Base-by-base conservation (phyloP, 176 grass and related monocot species). In the Pharus latifolius region DNA sequence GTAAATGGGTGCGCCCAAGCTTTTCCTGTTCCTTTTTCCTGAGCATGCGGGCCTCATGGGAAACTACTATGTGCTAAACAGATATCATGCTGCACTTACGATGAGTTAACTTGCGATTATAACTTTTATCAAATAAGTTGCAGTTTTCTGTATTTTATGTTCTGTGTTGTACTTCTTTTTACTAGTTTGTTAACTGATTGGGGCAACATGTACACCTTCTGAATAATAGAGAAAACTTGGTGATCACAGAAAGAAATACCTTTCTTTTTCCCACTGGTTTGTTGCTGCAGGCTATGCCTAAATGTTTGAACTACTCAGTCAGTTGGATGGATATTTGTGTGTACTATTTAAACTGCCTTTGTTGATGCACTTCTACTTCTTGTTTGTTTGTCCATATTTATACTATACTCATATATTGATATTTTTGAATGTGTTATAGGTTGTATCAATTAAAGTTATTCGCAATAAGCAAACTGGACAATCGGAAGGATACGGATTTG, bases 401-500 rank as follows among this genome's bases (percentile, higher is more conserved):
- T 22, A 3, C 9, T 33, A 56, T 51, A 10, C 62, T 30, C 5
- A 72, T 24, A 29, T 46, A 65, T 60, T 61, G 15, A 79, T 18
- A 18, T 11, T 30, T 76, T 50, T 76, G 4, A 6, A 52, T 76
- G 6, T 18, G 1, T 4, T 81, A 16, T 49, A 86, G 83, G 83
- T 86, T 81, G 72, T 80, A 24, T 77, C 83, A 1, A 90, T 92
- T 59, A 98, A 98, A 75, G 87, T 98, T 61, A 93, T 98, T 53
- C 87, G 94, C 49, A 98, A 98, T 57, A 98, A 93, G 47, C 74
- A 85, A 42, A 93, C 84, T 20, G 94, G 94, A 63, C 81, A 88
- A 52, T 98, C 94, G n/a, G 94, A 93, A 69, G 94, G 89, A 75
- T 98, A 98, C 52, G 94, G 94, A 24, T 98, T 93, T 38, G 94